Base-by-base conservation (phyloP, 106 monocot genomes). In the Allium cepa region DNA sequence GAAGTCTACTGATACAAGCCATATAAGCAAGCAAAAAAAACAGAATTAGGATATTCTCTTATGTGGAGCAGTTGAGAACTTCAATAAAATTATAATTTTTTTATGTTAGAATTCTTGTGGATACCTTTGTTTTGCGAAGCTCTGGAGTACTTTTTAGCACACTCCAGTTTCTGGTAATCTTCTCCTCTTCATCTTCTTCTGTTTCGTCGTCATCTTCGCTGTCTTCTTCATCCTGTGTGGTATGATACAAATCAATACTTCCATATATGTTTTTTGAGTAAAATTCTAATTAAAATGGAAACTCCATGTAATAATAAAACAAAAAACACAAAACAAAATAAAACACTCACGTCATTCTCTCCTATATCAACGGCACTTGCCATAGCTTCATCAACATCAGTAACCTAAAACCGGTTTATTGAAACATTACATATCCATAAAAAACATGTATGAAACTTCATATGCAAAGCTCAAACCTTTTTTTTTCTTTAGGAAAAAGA, bases 291-390 rank as follows among this genome's bases (percentile, higher is more conserved):
- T 36, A 36, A 36, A 36, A 36, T 4, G 36, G 36, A 36, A 4
- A 36, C 3, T 3, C 3, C 36, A 12, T 53, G 53, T 49, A 18
- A 36, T 17, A 67, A 72, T 58, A 26, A 7, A 62, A 46, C 79
- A 47, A 10, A 14, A 47, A 74, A 57, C 9, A 27, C 7, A 26
- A 26, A 63, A 47, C 9, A 47, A 45, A 62, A 16, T 15, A 68
- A 68, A 53, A 57, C 46, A 82, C 91, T 82, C 64, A 92, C 97
- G 75, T 89, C 86, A 70, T 79, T 82, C 60, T 97, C 92, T 59
- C 97, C 97, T n/a, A 97, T 97, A 78, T 97, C 97, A 69, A 97
- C 84, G 47, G 97, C 97, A 85, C 71, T 84, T 77, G 86, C 86
- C 92, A 92, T 85, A 15, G 92, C 89, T 64, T 97, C 88, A 80